Conservation (phyloP, 2,329 filamentous ascomycete genomes). For the Pseudocercospora vitis region DNA sequence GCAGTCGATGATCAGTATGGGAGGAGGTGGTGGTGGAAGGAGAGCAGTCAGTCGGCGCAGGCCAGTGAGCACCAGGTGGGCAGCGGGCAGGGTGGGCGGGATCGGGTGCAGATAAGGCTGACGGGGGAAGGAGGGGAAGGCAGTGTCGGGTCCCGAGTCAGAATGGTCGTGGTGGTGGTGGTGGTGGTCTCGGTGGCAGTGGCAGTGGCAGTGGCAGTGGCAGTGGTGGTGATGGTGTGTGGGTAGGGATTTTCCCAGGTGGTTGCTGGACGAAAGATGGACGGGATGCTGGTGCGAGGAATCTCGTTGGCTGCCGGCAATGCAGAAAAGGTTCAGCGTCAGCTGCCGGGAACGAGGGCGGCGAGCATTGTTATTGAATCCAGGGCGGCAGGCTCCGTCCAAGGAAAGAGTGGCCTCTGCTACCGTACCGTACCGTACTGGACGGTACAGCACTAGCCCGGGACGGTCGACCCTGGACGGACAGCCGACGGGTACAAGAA, state of each 20-base stretch:
- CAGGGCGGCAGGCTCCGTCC: conserved; percentile 4
- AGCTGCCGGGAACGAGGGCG: conserved; percentile 12
- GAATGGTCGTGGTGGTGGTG: not conserved
- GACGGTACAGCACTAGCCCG: too few relatives aligned
- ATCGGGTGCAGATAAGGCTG: conserved; percentile 11
- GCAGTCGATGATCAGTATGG: not conserved
- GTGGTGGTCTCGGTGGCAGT: not conserved
- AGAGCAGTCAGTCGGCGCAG: too few relatives aligned
- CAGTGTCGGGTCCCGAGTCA: not conserved
- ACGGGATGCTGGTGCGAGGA: conserved; percentile 10
- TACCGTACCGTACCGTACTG: too few relatives aligned
- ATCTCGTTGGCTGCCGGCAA: conserved; percentile 16
- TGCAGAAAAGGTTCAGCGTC: conserved; percentile 18
- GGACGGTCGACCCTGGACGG: too few relatives aligned
- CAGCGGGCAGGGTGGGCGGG: not conserved
- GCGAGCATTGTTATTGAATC: conserved; percentile 6
- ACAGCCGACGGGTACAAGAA: too few relatives aligned
- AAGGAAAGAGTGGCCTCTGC: not conserved
- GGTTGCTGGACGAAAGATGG: not conserved
- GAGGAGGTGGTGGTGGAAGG: not conserved
- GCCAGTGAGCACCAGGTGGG: not conserved
- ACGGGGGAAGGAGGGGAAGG: conserved; percentile 1
- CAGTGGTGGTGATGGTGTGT: not conserved
- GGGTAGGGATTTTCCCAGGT: not conserved
- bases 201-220: too few relatives aligned